phyloP scores from a whole-genome alignment of 2,329 filamentous ascomycete species.

The Botrytis medusae region DNA sequence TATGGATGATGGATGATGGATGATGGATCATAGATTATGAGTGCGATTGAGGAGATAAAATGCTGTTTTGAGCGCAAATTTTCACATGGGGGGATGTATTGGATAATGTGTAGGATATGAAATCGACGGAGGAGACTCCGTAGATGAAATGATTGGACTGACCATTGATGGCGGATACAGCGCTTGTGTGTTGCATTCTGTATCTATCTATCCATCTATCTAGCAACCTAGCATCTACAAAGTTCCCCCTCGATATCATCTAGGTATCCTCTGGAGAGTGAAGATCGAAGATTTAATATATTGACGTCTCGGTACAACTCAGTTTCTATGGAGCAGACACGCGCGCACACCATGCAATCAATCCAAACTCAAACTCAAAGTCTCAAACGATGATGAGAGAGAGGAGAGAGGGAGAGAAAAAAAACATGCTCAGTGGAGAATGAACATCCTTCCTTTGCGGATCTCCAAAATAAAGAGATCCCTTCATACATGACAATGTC shows the following conservation, averaged over 20 bases:
- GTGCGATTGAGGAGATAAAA: too few species aligned
- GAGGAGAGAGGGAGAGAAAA: too few species aligned
- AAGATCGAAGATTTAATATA: background rate
- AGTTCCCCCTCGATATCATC: background rate
- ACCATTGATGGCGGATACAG: background rate
- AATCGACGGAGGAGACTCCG: background rate
- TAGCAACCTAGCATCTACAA: too few species aligned
- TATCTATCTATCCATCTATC: background rate
- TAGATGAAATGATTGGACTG: background rate
- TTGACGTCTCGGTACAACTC: too few species aligned
- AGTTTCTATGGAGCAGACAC: background rate
- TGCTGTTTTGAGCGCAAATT: too few species aligned
- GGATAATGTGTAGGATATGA: background rate
- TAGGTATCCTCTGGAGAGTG: background rate
- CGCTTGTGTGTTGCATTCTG: background rate
- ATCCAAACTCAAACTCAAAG: background rate
- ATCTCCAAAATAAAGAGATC: background rate
- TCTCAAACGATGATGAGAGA: background rate
- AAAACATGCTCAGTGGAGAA: background rate
- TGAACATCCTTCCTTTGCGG: background rate
- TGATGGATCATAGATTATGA: background rate
- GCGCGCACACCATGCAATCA: background rate
- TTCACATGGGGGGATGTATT: too few species aligned
- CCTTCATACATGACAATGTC: background rate
- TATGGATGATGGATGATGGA: too few species aligned